A percentile compares a stretch with the other conserved stretches of the same genome.
phyloP scores from a whole-genome alignment of 768 basidiomycete species.

The Sporobolomyces phaffii region DNA sequence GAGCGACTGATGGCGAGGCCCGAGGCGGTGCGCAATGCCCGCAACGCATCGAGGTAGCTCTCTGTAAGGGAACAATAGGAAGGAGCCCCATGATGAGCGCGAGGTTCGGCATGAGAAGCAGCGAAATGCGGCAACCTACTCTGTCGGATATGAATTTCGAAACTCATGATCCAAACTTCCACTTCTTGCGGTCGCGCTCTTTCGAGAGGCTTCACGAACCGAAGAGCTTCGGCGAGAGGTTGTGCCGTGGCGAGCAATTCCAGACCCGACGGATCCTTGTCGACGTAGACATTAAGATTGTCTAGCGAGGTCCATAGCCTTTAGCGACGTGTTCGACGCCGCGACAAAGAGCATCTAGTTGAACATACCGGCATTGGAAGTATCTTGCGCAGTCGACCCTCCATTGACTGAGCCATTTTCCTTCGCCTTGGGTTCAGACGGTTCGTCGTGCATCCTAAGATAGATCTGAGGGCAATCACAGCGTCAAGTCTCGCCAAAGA shows the following conservation, averaged over 20 bases:
- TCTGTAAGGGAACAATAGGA: no score
- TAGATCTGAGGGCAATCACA: slow-evolving; percentile 57
- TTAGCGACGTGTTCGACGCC: background rate
- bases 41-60: slow-evolving; percentile 70
- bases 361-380: background rate
- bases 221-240: slow-evolving; percentile 68
- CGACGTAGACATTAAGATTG: slow-evolving; percentile 48
- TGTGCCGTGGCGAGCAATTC: slow-evolving; percentile 61
- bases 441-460: slow-evolving; percentile 64
- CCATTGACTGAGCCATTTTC: slow-evolving; percentile 47
- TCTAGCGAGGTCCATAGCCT: background rate
- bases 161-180: slow-evolving; percentile 66
- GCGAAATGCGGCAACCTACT: slow-evolving; percentile 43
- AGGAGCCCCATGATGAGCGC: no score
- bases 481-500: background rate
- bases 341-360: background rate
- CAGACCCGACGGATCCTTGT: slow-evolving; percentile 73
- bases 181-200: slow-evolving; percentile 55
- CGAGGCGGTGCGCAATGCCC: slow-evolving; percentile 61
- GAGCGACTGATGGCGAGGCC: no score
- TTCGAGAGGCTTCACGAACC: slow-evolving; percentile 61
- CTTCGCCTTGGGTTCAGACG: slow-evolving; percentile 44
- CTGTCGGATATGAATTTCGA: slow-evolving; percentile 73
- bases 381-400: background rate
- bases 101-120: no score